Evolutionary conservation across 495 filamentous ascomycete species (phyloP), one percentile per base, ranked within the genome.

Genomic region (Pyronema domesticum): DNA sequence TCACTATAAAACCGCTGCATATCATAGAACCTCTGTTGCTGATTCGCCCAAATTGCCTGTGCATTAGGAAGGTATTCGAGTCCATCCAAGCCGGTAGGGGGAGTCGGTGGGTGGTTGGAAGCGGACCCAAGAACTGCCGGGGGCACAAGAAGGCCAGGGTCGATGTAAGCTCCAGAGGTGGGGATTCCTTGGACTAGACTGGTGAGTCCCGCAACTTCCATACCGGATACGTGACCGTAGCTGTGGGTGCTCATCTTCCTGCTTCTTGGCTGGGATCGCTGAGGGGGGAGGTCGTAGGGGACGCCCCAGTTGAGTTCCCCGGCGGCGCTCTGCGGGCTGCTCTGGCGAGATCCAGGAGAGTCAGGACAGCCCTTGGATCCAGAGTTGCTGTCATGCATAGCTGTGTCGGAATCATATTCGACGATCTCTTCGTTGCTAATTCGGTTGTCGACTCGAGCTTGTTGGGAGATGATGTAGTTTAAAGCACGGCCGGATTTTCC

Each of bases 401-500:
- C 40, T 7, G 52, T 54, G 46, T 54, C 52, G n/a, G 40, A 46
- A 34, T 54, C 52, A 42, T 54, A 54, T 39, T 36, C 46, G 8
- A 42, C 42, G 30, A 54, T 46, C 30, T 54, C 52, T 36, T 54
- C 52, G 8, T 34, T 46, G 8, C 40, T 33, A n/a, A 54, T 54
- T 19, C 52, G 8, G 42, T 54, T 54, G 36, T 54, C 52, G 23
- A 54, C 52, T 34, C 42, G 19, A 9, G 52, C 52, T 19, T 54
- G 10, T 19, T 46, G 52, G 30, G 17, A 33, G 23, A 54, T 54
- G 52, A 54, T 54, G 30, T 54, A 46, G 30, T 54, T 54, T 37
- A 54, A 46, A 8, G 52, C 52, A 10, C 52, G 39, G 30, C 52
- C 52, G 35, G 52, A 54, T 23, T 54, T 54, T 40, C 52, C 52